Percentiles rank a stretch among this genome's conserved stretches.
Evolutionary conservation across 768 basidiomycete species (phyloP).

Genomic region (Crucibulum laeve): DNA sequence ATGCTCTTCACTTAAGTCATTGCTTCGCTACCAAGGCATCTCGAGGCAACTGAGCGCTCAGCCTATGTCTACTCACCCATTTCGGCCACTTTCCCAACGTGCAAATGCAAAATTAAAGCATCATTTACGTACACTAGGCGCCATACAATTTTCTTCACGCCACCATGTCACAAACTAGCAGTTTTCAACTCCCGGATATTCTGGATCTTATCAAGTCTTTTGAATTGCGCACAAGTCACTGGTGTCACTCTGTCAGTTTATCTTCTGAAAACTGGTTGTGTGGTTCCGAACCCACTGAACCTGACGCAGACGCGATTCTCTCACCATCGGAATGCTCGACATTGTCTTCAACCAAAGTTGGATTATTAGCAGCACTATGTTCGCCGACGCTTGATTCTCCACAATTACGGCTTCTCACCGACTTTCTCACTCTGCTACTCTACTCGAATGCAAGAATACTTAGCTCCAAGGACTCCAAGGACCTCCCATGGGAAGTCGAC

Average conservation of each 20-base stretch:
- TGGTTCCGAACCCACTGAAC: background rate
- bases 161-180: conserved; percentile 3
- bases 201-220: conserved; percentile 8
- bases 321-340: conserved; percentile 16
- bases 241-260: conserved; percentile 10
- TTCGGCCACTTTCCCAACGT: no score
- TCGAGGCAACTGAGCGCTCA: no score
- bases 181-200: conserved; percentile 17
- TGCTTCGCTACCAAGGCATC: no score
- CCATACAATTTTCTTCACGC: background rate
- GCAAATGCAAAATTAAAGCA: no score
- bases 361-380: conserved; percentile 54
- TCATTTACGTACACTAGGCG: no score
- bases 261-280: conserved; percentile 12
- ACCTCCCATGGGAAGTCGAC: background rate
- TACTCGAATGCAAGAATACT: conserved; percentile 26
- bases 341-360: conserved; percentile 28
- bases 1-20: no score
- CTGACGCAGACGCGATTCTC: background rate
- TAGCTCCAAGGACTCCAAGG: conserved; percentile 5
- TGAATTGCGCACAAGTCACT: conserved; percentile 12
- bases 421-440: conserved; percentile 42
- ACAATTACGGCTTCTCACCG: conserved; percentile 48
- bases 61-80: no score
- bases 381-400: conserved; percentile 54